phyloP scores from a whole-genome alignment of 2,329 filamentous ascomycete genomes.

The Allantophomopsis lycopodina region DNA sequence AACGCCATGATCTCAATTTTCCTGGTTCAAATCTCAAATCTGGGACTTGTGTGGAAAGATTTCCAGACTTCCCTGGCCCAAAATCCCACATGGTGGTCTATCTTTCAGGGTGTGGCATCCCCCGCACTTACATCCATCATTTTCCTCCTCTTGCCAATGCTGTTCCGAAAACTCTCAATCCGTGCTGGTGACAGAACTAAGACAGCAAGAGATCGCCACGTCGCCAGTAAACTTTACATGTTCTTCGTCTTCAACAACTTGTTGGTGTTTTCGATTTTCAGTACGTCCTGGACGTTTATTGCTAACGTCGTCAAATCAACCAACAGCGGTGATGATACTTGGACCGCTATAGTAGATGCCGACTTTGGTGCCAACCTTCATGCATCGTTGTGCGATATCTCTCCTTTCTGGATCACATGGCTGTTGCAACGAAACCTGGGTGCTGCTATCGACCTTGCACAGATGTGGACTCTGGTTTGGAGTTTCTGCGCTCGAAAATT shows the following conservation, averaged over 20 bases:
- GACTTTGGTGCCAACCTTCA: constrained; percentile 53
- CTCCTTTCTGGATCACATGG: constrained; percentile 90
- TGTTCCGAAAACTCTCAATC: constrained; percentile 79
- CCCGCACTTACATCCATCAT: constrained; percentile 78
- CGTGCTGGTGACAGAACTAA: constrained; percentile 82
- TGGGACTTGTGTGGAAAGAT: constrained; percentile 64
- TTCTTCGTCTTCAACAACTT: constrained; percentile 99
- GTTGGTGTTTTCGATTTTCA: constrained; percentile 86
- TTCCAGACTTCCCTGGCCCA: constrained; percentile 53
- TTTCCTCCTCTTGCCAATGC: constrained; percentile 76
- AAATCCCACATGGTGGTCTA: constrained; percentile 61
- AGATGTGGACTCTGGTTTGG: constrained; percentile 72
- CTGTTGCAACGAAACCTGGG: constrained; percentile 86
- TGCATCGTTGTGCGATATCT: constrained; percentile 64
- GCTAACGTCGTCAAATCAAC: constrained; percentile 47
- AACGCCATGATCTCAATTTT: constrained; percentile 95
- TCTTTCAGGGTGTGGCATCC: constrained; percentile 83
- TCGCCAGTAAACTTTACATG: constrained; percentile 77
- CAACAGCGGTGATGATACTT: constrained; percentile 42
- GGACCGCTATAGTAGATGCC: constrained; percentile 52
- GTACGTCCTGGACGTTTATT: constrained; percentile 64
- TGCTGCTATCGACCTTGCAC: constrained; percentile 85
- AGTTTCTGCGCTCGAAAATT: constrained; percentile 79
- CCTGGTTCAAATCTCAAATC: constrained; percentile 69
- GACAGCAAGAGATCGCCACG: constrained; percentile 81